A percentile compares a stretch with the other conserved stretches of the same genome.
phyloP scores from a whole-genome alignment of 257 asterid species.

The Pogostemon cablin region DNA sequence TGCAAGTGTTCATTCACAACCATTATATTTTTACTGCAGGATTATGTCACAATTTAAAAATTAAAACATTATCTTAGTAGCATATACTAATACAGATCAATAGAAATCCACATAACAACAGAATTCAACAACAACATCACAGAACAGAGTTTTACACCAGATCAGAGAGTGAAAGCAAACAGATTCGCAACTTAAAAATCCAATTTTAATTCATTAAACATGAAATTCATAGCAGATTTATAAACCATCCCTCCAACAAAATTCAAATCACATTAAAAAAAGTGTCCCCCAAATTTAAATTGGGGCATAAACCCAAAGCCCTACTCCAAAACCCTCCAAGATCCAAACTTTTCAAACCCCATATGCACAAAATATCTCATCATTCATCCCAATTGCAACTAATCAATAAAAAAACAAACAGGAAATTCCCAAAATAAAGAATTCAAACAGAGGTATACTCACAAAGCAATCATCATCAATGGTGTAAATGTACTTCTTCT shows the following conservation, averaged over 20 bases:
- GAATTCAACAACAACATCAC: background rate
- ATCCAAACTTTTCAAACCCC: conserved; percentile 32
- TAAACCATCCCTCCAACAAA: conserved; percentile 14
- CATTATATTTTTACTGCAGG: background rate
- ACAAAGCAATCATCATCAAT: conserved; percentile 91
- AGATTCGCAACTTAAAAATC: background rate
- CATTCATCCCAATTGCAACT: background rate
- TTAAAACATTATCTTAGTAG: background rate
- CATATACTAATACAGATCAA: conserved; percentile 14
- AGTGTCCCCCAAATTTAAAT: background rate
- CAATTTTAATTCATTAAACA: background rate
- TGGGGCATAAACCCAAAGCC: conserved; percentile 22
- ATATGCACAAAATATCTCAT: conserved; percentile 9
- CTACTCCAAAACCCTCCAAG: conserved; percentile 21
- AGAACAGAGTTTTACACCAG: background rate
- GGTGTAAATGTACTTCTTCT: conserved; percentile 78
- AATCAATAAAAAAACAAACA: conserved; percentile 25
- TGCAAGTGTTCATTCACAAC: background rate
- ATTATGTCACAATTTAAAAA: background rate
- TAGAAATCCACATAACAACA: background rate
- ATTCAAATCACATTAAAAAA: background rate
- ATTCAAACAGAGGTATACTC: conserved; percentile 32
- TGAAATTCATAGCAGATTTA: conserved; percentile 2
- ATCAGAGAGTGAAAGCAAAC: conserved; percentile 3
- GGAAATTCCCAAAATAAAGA: background rate